phyloP scores from a whole-genome alignment of 78 protist genomes.

The Parvularia atlantis region DNA sequence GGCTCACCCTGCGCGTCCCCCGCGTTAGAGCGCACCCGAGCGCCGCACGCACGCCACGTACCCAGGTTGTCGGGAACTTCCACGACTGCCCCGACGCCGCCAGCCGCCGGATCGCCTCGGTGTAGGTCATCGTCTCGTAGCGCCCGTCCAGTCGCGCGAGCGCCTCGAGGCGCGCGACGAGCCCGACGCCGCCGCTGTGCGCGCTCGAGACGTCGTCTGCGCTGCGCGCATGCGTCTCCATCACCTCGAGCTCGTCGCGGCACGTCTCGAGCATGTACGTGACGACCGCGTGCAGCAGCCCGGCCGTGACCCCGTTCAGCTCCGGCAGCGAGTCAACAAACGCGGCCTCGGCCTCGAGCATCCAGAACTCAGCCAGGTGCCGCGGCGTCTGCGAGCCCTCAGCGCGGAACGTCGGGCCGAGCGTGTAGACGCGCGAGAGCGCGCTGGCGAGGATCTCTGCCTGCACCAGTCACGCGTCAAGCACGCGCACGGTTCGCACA shows the following conservation, averaged over 20 bases:
- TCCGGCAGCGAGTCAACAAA: conserved; percentile 12
- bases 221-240: not conserved
- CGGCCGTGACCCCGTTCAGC: conserved; percentile 17
- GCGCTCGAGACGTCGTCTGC: too few relatives aligned
- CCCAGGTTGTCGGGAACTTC: not conserved
- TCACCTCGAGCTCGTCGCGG: not conserved
- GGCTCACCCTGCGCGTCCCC: too few relatives aligned
- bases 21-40: too few relatives aligned
- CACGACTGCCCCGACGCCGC: too few relatives aligned
- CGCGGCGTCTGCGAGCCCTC: conserved; percentile 40
- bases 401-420: conserved; percentile 73
- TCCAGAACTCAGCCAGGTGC: conserved; percentile 78
- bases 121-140: conserved; percentile 49
- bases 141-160: too few relatives aligned
- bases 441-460: not conserved
- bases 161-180: too few relatives aligned
- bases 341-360: conserved; percentile 76
- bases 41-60: not conserved
- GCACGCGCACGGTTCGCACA: too few relatives aligned
- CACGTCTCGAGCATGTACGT: not conserved
- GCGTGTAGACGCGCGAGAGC: conserved; percentile 47
- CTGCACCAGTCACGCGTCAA: not conserved
- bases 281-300: not conserved
- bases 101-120: conserved; percentile 73
- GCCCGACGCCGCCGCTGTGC: too few relatives aligned